Conservation (phyloP, 75 land plant species). For the Picea sitchensis region DNA sequence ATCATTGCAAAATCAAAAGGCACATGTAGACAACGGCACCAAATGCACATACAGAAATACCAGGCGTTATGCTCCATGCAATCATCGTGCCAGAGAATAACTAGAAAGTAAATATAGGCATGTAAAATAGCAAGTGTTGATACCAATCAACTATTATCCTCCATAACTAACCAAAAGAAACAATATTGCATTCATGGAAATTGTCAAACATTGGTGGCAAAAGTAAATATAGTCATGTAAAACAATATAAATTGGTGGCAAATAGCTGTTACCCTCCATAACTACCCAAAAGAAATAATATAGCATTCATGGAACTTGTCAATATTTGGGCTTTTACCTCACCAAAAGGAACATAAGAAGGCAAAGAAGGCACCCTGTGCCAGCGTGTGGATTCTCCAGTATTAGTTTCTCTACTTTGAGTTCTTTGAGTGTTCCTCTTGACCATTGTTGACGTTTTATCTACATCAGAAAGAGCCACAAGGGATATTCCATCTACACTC, state of each 20-base stretch:
- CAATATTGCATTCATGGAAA: not conserved
- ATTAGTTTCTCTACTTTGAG: constrained; percentile 19
- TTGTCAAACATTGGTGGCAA: not conserved
- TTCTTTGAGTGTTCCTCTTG: constrained; percentile 11
- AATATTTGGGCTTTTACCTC: constrained; percentile 35
- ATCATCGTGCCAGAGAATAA: not conserved
- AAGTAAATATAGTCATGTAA: not conserved
- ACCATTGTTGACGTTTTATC: constrained; percentile 12
- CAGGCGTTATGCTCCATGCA: not conserved
- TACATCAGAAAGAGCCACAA: constrained; percentile 41
- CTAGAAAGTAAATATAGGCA: not conserved
- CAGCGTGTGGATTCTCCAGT: constrained; percentile 29
- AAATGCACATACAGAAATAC: not conserved
- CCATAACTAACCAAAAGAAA: not conserved
- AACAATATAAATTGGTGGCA: not conserved
- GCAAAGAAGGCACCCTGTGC: constrained; percentile 75
- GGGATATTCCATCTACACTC: constrained; percentile 66
- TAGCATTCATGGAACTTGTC: not conserved
- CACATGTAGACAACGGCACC: not conserved
- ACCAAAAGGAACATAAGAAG: constrained; percentile 97
- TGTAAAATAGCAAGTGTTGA: not conserved
- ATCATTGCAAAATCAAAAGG: not conserved
- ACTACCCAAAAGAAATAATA: not conserved
- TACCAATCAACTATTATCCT: not conserved
- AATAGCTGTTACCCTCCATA: not conserved